Base-by-base conservation (phyloP, 2,329 filamentous ascomycete genomes). In the Ophiostoma perfectum region DNA sequence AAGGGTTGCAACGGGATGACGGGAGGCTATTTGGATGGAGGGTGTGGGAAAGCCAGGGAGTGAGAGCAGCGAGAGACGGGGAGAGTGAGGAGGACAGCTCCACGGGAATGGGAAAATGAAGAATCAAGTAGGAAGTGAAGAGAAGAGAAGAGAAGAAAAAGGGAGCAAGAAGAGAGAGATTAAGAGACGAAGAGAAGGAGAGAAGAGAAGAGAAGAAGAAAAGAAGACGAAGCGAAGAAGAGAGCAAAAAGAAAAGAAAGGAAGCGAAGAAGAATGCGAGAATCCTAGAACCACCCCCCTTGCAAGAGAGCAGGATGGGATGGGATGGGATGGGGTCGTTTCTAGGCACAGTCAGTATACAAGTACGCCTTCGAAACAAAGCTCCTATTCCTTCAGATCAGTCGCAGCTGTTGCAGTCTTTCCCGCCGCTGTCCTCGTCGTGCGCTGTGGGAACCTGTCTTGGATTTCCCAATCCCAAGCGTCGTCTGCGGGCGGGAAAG, bases 1-100 rank as follows among this genome's bases (percentile, higher is more conserved):
- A 49, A 69, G 67, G 67, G 67, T 67, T 60, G 70, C 68, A 68
- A 38, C 58, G 41, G 55, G 42, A 60, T 42, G 62, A 41, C 68
- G 66, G 68, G 68, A 67, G 65, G 49, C 39, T 58, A 66, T 66
- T 66, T 66, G 44, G 36, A 5, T 58, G 55, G 45, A 45, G 65
- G 47, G 11, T 18, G 27, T 11, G 36, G 38, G 42, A 65, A 12
- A 27, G 27, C 27, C 27, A 27, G 27, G 27, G 27, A 27, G 27
- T 27, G 55, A 39, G 55, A 38, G 55, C 36, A 16, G 36, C 4
- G 36, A 42, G 36, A 38, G 47, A 18, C 6, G 14, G 4, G 27
- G 5, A n/a, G 12, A 42, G 38, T 5, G 18, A 47, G 45, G 45
- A 12, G 14, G 5, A 47, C 27, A 27, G 27, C 27, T 27, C 27